Evolutionary conservation across 108 stramenopile genomes (phyloP), one percentile per base, ranked within the genome.

Genomic region (Skeletonema potamos): DNA sequence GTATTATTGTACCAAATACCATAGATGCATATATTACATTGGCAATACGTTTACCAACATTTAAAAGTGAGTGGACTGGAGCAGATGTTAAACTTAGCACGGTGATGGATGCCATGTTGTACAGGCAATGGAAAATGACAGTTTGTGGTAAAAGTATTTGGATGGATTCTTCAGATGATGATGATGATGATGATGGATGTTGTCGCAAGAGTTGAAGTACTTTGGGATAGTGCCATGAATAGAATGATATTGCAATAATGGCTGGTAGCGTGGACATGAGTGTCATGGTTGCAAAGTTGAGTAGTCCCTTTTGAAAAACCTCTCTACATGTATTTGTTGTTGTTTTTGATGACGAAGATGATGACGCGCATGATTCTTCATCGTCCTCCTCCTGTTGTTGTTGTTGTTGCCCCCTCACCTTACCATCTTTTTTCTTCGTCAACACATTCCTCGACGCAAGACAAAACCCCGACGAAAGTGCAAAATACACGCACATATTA

Each of bases 101-200:
- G 7, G 74, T 80, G 27, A 87, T 81, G 41, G 86, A 87, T 13
- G 59, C 28, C 7, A 84, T 39, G 54, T 87, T 87, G 79, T 87
- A 87, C 13, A 87, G 41, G n/a, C 73, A 66, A 55, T 87, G 86
- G 46, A 64, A 87, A 0, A 82, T 37, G 3, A 79, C 51, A 10
- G 76, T 41, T 24, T 59, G 58, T 13, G 9, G 44, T 18, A 54
- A 46, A n/a, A n/a, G n/a, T n/a, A n/a, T n/a, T n/a, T n/a, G n/a
- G n/a, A n/a, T n/a, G n/a, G n/a, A n/a, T 15, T 58, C 27, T 48
- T 66, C 22, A 20, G 41, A 12, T 2, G 66, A 17, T 11, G 34
- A 27, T 4, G 17, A 30, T 30, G 33, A 24, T 41, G 27, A 41
- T 41, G 44, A 22, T 1, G 55, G 0, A 13, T 55, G 24, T 13